phyloP scores from a whole-genome alignment of 2,329 filamentous ascomycete genomes.

The Neoscytalidium dimidiatum region DNA sequence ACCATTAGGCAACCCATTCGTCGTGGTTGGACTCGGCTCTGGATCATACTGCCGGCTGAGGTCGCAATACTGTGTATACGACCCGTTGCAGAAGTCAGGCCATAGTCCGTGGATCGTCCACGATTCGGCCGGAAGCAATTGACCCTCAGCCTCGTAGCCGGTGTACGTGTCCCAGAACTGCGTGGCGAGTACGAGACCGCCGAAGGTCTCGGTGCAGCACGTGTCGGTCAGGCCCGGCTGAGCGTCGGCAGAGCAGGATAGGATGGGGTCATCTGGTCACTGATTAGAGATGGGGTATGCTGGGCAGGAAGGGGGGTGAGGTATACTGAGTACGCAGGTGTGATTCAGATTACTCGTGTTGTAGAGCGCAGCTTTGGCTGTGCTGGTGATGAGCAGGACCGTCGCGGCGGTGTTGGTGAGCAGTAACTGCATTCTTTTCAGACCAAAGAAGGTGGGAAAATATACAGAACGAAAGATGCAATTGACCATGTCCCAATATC shows the following conservation, averaged over 20 bases:
- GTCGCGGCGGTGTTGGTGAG: neutral
- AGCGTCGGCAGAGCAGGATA: constrained; percentile 35
- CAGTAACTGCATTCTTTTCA: neutral
- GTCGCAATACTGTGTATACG: constrained; percentile 69
- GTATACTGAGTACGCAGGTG: constrained; percentile 54
- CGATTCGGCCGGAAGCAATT: constrained; percentile 57
- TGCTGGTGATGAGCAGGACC: constrained; percentile 23
- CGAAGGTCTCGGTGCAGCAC: constrained; percentile 67
- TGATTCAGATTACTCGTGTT: constrained; percentile 56
- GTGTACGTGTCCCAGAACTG: constrained; percentile 69
- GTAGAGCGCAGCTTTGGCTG: constrained; percentile 44
- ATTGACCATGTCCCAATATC: neutral
- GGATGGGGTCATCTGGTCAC: constrained; percentile 20
- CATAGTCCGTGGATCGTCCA: constrained; percentile 65
- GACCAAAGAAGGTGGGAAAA: neutral
- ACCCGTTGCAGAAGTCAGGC: constrained; percentile 57
- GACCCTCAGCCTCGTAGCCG: constrained; percentile 58
- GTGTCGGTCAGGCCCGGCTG: constrained; percentile 51
- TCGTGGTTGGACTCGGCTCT: constrained; percentile 62
- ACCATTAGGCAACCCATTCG: constrained; percentile 56
- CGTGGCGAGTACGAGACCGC: constrained; percentile 62
- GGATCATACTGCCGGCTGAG: constrained; percentile 66
- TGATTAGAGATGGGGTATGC: neutral
- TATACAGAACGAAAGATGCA: neutral
- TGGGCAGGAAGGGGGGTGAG: constrained; percentile 20